A percentile compares a stretch with the other conserved stretches of the same genome.
Evolutionary conservation across 148 eudicot genomes (phyloP).

Genomic region (Limonium bicolor): DNA sequence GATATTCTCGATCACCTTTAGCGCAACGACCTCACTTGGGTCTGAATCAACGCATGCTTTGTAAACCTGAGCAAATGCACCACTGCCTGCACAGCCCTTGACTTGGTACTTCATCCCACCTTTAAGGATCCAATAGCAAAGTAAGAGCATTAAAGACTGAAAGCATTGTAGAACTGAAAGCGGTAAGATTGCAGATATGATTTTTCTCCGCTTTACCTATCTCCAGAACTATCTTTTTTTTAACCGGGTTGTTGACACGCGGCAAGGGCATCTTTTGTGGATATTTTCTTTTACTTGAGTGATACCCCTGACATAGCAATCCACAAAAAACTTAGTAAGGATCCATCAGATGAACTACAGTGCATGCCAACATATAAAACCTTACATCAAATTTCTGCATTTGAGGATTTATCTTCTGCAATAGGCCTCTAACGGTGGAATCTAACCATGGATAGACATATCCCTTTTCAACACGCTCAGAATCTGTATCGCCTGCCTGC

Average conservation of each 20-base stretch:
- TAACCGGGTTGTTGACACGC: too few relatives aligned
- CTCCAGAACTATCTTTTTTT: conserved; percentile 56
- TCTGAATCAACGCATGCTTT: conserved; percentile 57
- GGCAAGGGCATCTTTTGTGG: conserved; percentile 45
- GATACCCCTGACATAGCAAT: conserved; percentile 56
- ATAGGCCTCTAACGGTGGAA: conserved; percentile 24
- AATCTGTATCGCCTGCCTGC: too few relatives aligned
- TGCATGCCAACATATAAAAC: too few relatives aligned
- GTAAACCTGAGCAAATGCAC: conserved; percentile 88
- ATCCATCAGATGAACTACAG: too few relatives aligned
- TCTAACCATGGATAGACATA: conserved; percentile 63
- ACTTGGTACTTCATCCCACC: conserved; percentile 71
- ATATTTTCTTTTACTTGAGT: conserved; percentile 40
- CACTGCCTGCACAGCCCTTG: conserved; percentile 85
- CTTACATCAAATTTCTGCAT: conserved; percentile 51
- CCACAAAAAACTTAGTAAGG: too few relatives aligned
- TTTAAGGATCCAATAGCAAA: conserved; percentile 13
- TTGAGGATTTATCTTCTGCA: conserved; percentile 45
- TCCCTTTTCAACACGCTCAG: conserved; percentile 11
- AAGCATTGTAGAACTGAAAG: too few relatives aligned
- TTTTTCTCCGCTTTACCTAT: too few relatives aligned
- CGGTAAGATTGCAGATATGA: too few relatives aligned
- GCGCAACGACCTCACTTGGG: conserved; percentile 66
- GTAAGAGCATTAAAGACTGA: too few relatives aligned
- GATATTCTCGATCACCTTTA: conserved; percentile 53